Conservation (phyloP, 805 yeast genomes). For the Isabelozyma pseudorhagii region DNA sequence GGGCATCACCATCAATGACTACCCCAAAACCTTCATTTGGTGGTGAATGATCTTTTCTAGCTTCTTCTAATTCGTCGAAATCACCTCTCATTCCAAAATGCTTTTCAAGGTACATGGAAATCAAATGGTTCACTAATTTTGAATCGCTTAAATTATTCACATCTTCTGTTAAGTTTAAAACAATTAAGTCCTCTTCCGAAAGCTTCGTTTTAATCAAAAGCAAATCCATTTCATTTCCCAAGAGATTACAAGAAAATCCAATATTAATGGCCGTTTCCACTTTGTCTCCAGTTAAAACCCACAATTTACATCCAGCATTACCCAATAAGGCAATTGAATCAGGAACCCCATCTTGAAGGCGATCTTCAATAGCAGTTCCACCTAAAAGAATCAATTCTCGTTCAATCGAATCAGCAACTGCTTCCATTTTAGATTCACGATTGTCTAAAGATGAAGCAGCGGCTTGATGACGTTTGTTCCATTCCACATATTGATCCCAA, state of each 20-base stretch:
- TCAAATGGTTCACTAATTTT: slow-evolving; percentile 43
- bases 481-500: slow-evolving; percentile 58
- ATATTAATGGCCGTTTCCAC: slow-evolving; percentile 88
- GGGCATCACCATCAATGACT: slow-evolving; percentile 78
- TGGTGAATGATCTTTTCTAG: slow-evolving; percentile 56
- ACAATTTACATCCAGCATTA: slow-evolving; percentile 75
- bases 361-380: slow-evolving; percentile 85
- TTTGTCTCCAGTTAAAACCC: slow-evolving; percentile 87
- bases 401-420: slow-evolving; percentile 72
- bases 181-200: slow-evolving; percentile 20
- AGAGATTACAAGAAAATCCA: slow-evolving; percentile 79
- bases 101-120: slow-evolving; percentile 50
- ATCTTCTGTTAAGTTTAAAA: slow-evolving; percentile 16
- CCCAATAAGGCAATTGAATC: slow-evolving; percentile 69
- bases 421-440: slow-evolving; percentile 72
- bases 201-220: slow-evolving; percentile 48
- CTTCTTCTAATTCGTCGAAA: slow-evolving; percentile 51
- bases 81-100: slow-evolving; percentile 61
- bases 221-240: slow-evolving; percentile 74
- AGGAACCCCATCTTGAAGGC: slow-evolving; percentile 84
- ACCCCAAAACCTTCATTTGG: slow-evolving; percentile 69
- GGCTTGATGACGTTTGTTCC: slow-evolving; percentile 60
- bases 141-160: slow-evolving; percentile 20
- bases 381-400: slow-evolving; percentile 63
- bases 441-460: slow-evolving; percentile 63